Percentiles rank a stretch among this genome's conserved stretches.
Conservation (phyloP, 805 yeast genomes). For the Ogataea populi-albae region DNA sequence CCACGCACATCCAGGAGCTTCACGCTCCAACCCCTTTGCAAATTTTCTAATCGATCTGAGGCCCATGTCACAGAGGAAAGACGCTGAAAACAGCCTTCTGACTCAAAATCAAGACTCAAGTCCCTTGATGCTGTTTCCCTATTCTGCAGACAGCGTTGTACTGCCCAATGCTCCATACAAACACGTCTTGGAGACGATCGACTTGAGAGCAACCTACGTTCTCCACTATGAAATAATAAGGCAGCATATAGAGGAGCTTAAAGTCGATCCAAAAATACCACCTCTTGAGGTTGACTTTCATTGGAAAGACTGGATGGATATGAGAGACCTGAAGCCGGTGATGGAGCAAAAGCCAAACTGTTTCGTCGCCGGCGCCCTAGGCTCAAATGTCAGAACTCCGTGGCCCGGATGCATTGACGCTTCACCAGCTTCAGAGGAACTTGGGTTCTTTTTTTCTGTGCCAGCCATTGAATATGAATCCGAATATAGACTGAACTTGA, state of each 20-base stretch:
- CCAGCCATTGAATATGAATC: slow-evolving; percentile 35
- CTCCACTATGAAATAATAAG: slow-evolving; percentile 35
- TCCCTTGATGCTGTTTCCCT: slow-evolving; percentile 29
- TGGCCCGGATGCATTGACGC: slow-evolving; percentile 40
- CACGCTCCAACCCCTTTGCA: too few relatives aligned
- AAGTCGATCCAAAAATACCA: slow-evolving; percentile 23
- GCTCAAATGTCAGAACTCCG: slow-evolving; percentile 38
- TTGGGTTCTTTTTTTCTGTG: slow-evolving; percentile 24
- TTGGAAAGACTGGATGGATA: slow-evolving; percentile 57
- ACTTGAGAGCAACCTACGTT: slow-evolving; percentile 33
- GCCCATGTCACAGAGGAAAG: too few relatives aligned
- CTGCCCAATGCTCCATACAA: slow-evolving; percentile 38
- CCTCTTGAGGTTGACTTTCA: slow-evolving; percentile 44
- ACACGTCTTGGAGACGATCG: slow-evolving; percentile 35
- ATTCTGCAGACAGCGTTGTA: slow-evolving; percentile 29
- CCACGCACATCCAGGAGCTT: too few relatives aligned
- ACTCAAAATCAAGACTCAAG: slow-evolving; percentile 17
- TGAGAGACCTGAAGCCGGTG: slow-evolving; percentile 39
- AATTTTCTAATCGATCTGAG: too few relatives aligned
- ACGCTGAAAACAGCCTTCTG: slow-evolving; percentile 18
- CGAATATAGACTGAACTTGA: slow-evolving; percentile 35
- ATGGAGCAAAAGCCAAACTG: slow-evolving; percentile 41
- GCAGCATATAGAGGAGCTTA: slow-evolving; percentile 26
- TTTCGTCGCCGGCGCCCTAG: slow-evolving; percentile 42
- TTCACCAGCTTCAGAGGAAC: slow-evolving; percentile 16